These are phyloP conservation scores for Lipomyces lipofer DNA, from an alignment of 805 yeast species.

Conservation along the genomic window DNA sequence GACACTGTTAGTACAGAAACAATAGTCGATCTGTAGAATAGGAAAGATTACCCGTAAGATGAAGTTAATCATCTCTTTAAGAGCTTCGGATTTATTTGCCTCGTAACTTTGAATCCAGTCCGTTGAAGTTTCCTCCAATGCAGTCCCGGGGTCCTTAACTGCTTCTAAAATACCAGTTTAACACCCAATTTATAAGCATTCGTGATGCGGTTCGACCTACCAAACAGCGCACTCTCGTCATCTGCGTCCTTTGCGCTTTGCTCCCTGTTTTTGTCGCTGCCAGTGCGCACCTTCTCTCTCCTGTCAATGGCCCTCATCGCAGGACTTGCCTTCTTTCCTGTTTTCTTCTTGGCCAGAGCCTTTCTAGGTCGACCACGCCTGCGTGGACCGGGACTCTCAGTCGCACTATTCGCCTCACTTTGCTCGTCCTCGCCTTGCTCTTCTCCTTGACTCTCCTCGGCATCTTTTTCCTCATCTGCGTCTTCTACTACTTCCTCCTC, in stretches of 20 bases:
- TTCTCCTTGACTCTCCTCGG: slow-evolving; percentile 9
- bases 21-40: neutral
- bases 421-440: slow-evolving; percentile 14
- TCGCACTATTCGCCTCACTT: slow-evolving; percentile 7
- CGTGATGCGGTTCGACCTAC: neutral
- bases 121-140: slow-evolving; percentile 54
- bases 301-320: neutral
- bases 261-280: no score
- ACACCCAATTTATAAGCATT: neutral
- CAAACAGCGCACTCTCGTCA: slow-evolving; percentile 19
- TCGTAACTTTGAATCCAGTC: slow-evolving; percentile 59
- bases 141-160: slow-evolving; percentile 49
- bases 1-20: neutral
- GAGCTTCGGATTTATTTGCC: slow-evolving; percentile 48
- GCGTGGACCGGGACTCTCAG: neutral
- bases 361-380: slow-evolving; percentile 11
- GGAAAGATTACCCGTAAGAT: slow-evolving; percentile 48
- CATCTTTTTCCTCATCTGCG: neutral
- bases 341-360: neutral
- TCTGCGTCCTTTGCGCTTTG: neutral
- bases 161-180: slow-evolving; percentile 44
- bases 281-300: slow-evolving; percentile 7
- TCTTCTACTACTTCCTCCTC: slow-evolving; percentile 3
- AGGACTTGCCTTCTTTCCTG: neutral
- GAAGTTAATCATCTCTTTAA: slow-evolving; percentile 67